Evolutionary conservation across 2,329 filamentous ascomycete genomes (phyloP).

Genomic region (Cladosporium sp.): DNA sequence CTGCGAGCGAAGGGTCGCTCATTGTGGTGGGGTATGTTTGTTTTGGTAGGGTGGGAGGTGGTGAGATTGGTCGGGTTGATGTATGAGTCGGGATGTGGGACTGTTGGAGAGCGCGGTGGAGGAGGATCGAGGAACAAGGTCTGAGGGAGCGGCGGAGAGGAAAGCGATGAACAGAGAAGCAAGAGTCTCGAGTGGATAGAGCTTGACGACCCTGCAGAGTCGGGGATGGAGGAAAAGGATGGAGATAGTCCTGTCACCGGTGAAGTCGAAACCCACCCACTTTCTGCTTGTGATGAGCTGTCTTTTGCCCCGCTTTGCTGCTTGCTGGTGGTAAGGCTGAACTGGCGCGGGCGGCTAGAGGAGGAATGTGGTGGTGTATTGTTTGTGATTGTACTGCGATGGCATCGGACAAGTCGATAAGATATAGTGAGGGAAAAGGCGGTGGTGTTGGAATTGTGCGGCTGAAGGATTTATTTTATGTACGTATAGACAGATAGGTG

Average conservation of each 20-base stretch:
- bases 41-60: too few relatives aligned
- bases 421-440: too few relatives aligned
- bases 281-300: not conserved
- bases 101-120: not conserved
- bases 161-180: not conserved
- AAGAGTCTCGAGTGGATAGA: too few relatives aligned
- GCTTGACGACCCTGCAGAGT: too few relatives aligned
- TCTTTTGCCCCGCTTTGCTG: not conserved
- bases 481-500: too few relatives aligned
- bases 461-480: too few relatives aligned
- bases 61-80: too few relatives aligned
- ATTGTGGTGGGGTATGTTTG: conserved; percentile 42
- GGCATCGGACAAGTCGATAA: too few relatives aligned
- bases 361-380: not conserved
- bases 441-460: too few relatives aligned
- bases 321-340: too few relatives aligned
- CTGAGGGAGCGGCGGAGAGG: not conserved
- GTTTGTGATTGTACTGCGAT: not conserved
- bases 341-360: not conserved
- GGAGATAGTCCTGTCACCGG: not conserved
- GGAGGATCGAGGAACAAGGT: not conserved
- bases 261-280: not conserved
- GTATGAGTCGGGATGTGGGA: not conserved
- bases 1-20: conserved; percentile 53
- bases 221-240: too few relatives aligned